Evolutionary conservation across 257 asterid genomes (phyloP).

Genomic region (Handroanthus guayacan): DNA sequence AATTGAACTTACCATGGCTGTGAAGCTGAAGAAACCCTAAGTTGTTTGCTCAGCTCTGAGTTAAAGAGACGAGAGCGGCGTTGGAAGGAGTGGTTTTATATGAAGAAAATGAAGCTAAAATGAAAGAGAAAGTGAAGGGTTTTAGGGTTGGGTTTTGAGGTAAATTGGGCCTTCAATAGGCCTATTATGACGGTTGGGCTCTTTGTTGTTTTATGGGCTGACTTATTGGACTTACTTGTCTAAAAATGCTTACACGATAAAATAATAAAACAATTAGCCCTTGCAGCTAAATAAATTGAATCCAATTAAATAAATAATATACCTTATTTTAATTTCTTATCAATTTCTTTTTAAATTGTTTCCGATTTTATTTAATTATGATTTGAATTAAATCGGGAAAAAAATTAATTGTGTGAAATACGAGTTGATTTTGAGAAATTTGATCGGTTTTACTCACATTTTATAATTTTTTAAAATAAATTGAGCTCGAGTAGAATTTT

Average conservation of each 20-base stretch:
- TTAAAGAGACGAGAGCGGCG: conserved; percentile 37
- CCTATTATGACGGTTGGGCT: background rate
- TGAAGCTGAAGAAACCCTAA: conserved; percentile 52
- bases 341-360: no score
- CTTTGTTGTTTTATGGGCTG: background rate
- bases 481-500: background rate
- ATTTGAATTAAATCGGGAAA: no score
- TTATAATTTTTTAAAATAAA: background rate
- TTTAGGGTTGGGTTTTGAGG: conserved; percentile 46
- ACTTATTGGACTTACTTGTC: background rate
- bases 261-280: no score
- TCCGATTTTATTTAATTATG: no score
- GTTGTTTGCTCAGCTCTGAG: conserved; percentile 16
- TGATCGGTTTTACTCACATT: no score
- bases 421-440: no score
- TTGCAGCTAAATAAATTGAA: no score
- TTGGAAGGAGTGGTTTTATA: conserved; percentile 27
- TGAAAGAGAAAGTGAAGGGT: conserved; percentile 19
- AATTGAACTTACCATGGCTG: conserved; percentile 52
- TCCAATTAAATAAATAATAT: no score
- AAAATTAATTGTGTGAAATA: no score
- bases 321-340: no score
- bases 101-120: background rate
- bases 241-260: no score
- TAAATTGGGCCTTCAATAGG: conserved; percentile 34